These are phyloP conservation scores for Nitzschia inconspicua DNA, from an alignment of 108 stramenopile species.

Conservation along the genomic window DNA sequence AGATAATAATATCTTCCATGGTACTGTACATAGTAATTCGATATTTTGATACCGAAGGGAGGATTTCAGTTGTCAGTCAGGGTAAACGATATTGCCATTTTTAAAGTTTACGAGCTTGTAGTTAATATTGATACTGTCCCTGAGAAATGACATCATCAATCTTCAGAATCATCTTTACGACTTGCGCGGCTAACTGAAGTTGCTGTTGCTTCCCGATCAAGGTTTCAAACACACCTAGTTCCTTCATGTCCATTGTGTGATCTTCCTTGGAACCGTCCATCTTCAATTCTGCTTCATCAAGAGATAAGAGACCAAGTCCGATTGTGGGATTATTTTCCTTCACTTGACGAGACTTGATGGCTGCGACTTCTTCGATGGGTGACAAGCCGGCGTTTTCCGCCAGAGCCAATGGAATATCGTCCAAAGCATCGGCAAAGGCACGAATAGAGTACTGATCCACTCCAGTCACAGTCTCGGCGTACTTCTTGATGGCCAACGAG, in stretches of 20 bases:
- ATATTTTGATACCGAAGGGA: too few relatives aligned
- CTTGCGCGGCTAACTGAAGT: slow-evolving; percentile 97
- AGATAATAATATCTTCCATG: too few relatives aligned
- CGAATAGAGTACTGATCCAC: slow-evolving; percentile 99
- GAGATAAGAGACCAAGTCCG: slow-evolving; percentile 76
- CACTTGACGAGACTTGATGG: slow-evolving; percentile 92
- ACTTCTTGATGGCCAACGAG: slow-evolving; percentile 87
- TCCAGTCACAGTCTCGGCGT: slow-evolving; percentile 92
- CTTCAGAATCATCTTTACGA: slow-evolving; percentile 99
- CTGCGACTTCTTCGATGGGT: slow-evolving; percentile 96
- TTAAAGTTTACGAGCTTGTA: too few relatives aligned
- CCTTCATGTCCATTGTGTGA: slow-evolving; percentile 87
- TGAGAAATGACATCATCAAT: slow-evolving; percentile 97
- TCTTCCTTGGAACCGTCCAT: slow-evolving; percentile 39
- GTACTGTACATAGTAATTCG: too few relatives aligned
- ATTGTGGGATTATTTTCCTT: slow-evolving; percentile 84
- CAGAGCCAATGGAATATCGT: slow-evolving; percentile 98
- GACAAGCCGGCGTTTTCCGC: slow-evolving; percentile 97
- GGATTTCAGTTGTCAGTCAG: too few relatives aligned
- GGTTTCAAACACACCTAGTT: slow-evolving; percentile 98
- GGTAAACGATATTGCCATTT: too few relatives aligned
- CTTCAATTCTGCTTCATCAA: slow-evolving; percentile 40
- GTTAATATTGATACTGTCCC: slow-evolving; percentile 48
- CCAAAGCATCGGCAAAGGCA: slow-evolving; percentile 98
- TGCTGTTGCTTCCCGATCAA: slow-evolving; percentile 99